phyloP scores from a whole-genome alignment of 176 grass and related monocot species.

The Carex myosuroides region DNA sequence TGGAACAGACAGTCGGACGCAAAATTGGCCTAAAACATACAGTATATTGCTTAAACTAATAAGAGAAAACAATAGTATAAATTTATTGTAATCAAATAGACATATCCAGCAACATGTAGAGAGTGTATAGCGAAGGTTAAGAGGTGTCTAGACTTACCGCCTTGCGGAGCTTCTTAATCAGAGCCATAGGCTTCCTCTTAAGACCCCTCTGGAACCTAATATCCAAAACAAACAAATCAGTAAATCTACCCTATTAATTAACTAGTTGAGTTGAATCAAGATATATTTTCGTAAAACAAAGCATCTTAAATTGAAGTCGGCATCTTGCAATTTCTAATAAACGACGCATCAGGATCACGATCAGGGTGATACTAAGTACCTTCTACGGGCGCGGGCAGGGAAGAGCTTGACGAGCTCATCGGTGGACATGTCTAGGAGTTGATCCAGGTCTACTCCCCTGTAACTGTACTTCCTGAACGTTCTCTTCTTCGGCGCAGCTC shows the following conservation, averaged over 20 bases:
- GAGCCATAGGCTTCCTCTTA: conserved; percentile 97
- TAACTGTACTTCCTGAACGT: conserved; percentile 97
- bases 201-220: conserved; percentile 87
- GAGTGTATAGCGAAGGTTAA: background rate
- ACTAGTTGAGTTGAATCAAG: background rate
- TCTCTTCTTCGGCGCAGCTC: conserved; percentile 79
- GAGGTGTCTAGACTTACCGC: conserved; percentile 40
- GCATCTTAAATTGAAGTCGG: too few species aligned
- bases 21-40: background rate
- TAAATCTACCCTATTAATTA: background rate
- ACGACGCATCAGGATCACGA: too few species aligned
- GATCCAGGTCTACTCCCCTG: conserved; percentile 91
- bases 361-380: conserved; percentile 11
- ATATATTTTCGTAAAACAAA: background rate
- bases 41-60: background rate
- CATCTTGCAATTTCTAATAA: too few species aligned
- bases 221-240: background rate
- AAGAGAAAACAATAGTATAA: background rate
- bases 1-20: background rate
- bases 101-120: background rate
- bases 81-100: background rate
- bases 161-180: conserved; percentile 96
- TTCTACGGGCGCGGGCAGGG: conserved; percentile 67
- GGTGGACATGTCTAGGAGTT: conserved; percentile 91
- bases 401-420: conserved; percentile 93